A percentile compares a stretch with the other conserved stretches of the same genome.
phyloP scores from a whole-genome alignment of 495 filamentous ascomycete species.

The Gamarada debralockiae region DNA sequence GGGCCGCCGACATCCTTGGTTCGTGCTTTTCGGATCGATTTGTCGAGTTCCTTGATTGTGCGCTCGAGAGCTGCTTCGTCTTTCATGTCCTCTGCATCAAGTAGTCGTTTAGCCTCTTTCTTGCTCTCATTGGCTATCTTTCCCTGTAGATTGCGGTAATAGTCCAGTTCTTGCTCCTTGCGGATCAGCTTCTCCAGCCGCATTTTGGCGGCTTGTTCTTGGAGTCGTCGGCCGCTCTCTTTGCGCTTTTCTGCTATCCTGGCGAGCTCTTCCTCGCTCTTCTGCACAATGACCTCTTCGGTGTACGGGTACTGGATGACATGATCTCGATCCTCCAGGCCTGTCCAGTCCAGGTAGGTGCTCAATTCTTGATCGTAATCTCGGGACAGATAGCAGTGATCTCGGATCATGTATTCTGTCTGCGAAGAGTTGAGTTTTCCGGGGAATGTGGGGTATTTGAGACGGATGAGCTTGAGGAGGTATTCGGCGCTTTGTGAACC shows the following conservation, averaged over 20 bases:
- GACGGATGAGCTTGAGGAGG: constrained; percentile 76
- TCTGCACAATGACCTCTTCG: constrained; percentile 82
- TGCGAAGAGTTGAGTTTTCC: constrained; percentile 80
- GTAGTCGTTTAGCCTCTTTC: constrained; percentile 78
- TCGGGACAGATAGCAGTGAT: constrained; percentile 86
- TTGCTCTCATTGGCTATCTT: constrained; percentile 64
- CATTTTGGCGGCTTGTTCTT: constrained; percentile 97
- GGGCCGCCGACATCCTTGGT: constrained; percentile 89
- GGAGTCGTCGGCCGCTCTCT: constrained; percentile 84
- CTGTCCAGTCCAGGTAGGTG: constrained; percentile 78
- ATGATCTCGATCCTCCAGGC: constrained; percentile 81
- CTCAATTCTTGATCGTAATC: constrained; percentile 76
- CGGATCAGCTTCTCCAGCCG: constrained; percentile 88
- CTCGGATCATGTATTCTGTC: constrained; percentile 77
- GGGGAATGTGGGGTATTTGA: constrained; percentile 92
- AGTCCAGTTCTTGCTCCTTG: constrained; percentile 93
- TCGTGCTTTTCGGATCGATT: constrained; percentile 77
- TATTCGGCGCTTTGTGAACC: constrained; percentile 87
- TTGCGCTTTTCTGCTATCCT: constrained; percentile 86
- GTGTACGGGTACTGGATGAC: constrained; percentile 92
- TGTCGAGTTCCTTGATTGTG: constrained; percentile 81
- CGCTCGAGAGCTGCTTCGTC: constrained; percentile 80
- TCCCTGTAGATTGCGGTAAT: constrained; percentile 77
- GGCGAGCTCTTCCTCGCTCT: constrained; percentile 88
- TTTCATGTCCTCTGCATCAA: constrained; percentile 88